These are phyloP conservation scores for Fusarium praegraminearum DNA, from an alignment of 2,329 filamentous ascomycete genomes.

Conservation along the genomic window DNA sequence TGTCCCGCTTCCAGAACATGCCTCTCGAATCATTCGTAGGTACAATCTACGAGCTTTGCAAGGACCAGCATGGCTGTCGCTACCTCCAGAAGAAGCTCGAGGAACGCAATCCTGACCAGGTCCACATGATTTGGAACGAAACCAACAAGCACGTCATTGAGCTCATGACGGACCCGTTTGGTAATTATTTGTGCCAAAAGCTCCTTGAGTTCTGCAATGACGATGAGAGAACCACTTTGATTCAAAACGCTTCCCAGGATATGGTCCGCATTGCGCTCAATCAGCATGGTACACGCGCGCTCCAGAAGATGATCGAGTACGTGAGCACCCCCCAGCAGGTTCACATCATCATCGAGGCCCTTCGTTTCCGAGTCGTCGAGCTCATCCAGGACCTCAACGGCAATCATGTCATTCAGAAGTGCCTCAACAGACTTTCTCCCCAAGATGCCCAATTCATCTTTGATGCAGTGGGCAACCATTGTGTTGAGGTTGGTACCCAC, in stretches of 20 bases:
- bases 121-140: conserved; percentile 94
- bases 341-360: conserved; percentile 85
- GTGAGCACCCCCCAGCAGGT: conserved; percentile 89
- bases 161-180: conserved; percentile 98
- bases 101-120: conserved; percentile 83
- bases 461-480: conserved; percentile 87
- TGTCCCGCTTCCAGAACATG: conserved; percentile 86
- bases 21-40: conserved; percentile 83
- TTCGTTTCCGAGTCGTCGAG: conserved; percentile 87
- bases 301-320: conserved; percentile 99
- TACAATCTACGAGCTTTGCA: conserved; percentile 90
- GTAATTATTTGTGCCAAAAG: conserved; percentile 99
- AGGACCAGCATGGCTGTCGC: conserved; percentile 97
- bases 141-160: conserved; percentile 94
- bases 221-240: conserved; percentile 91
- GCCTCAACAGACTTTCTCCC: conserved; percentile 90
- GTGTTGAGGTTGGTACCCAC: conserved; percentile 92
- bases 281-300: conserved; percentile 93
- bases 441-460: conserved; percentile 96
- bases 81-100: conserved; percentile 98
- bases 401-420: conserved; percentile 99
- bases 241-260: conserved; percentile 87
- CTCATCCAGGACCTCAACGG: conserved; percentile 98
- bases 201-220: conserved; percentile 95
- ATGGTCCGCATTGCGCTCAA: conserved; percentile 96